Conservation (phyloP, 345 rosid genomes). For the Camelina laxa region DNA sequence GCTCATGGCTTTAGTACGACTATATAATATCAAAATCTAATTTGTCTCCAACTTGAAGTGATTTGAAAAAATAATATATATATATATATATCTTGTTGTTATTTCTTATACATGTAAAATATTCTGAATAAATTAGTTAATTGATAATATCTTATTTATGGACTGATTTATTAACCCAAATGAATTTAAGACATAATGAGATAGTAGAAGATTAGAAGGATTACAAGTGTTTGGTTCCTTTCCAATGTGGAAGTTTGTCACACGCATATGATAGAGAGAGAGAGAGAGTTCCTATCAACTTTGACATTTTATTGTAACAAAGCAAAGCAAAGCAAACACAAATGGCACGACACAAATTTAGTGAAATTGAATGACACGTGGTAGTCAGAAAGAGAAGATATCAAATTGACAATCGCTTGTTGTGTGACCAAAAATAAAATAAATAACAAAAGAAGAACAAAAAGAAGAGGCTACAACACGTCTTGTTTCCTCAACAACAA, state of each 20-base stretch:
- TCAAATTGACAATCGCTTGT: constrained; percentile 20
- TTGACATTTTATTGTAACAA: constrained; percentile 36
- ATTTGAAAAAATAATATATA: background rate
- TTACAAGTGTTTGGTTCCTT: constrained; percentile 36
- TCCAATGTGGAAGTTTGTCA: constrained; percentile 30
- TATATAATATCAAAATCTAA: background rate
- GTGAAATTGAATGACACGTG: constrained; percentile 30
- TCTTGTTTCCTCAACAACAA: constrained; percentile 30
- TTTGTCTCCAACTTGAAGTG: background rate
- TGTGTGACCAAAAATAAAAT: constrained; percentile 2
- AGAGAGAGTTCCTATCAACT: constrained; percentile 34
- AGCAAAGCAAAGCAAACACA: constrained; percentile 1
- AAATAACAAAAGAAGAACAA: constrained; percentile 1
- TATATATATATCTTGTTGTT: background rate
- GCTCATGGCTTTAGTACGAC: background rate
- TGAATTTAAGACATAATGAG: background rate
- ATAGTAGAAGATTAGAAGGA: background rate
- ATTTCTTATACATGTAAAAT: background rate
- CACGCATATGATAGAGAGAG: constrained; percentile 25
- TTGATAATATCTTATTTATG: background rate
- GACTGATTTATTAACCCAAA: background rate
- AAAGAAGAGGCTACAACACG: constrained; percentile 20
- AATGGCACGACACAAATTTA: constrained; percentile 27
- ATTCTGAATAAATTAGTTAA: background rate
- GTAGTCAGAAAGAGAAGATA: constrained; percentile 23